Conservation (phyloP, 2,329 filamentous ascomycete species). For the Fusarium subtropicale region DNA sequence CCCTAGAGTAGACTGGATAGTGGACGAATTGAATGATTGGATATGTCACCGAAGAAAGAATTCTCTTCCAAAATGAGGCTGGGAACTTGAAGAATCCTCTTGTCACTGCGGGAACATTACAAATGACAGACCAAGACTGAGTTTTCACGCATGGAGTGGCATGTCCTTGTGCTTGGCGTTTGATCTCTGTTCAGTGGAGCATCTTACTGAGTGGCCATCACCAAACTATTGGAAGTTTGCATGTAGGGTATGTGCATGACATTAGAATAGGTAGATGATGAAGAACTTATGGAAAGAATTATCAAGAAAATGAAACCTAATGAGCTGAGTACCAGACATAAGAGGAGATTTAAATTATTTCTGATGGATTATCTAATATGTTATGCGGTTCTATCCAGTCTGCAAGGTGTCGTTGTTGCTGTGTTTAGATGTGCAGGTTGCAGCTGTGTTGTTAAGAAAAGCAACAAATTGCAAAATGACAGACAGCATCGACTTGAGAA, state of each 20-base stretch:
- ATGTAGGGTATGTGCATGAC: not conserved
- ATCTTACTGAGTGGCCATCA: no score
- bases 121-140: not conserved
- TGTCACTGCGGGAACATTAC: not conserved
- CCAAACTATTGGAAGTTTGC: no score
- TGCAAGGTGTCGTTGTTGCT: fast-evolving
- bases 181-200: not conserved
- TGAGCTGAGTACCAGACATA: fast-evolving
- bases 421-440: fast-evolving
- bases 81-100: not conserved
- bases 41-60: not conserved
- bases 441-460: no score
- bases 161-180: not conserved
- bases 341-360: no score
- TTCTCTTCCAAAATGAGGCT: not conserved
- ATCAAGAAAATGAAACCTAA: not conserved
- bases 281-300: not conserved
- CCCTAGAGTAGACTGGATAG: not conserved
- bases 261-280: not conserved
- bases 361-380: not conserved
- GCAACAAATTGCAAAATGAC: no score
- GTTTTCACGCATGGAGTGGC: not conserved
- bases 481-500: no score
- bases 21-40: not conserved
- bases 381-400: not conserved